Conservation (phyloP, 2,329 filamentous ascomycete species). For the Hymenotorrendiella dingleyae region DNA sequence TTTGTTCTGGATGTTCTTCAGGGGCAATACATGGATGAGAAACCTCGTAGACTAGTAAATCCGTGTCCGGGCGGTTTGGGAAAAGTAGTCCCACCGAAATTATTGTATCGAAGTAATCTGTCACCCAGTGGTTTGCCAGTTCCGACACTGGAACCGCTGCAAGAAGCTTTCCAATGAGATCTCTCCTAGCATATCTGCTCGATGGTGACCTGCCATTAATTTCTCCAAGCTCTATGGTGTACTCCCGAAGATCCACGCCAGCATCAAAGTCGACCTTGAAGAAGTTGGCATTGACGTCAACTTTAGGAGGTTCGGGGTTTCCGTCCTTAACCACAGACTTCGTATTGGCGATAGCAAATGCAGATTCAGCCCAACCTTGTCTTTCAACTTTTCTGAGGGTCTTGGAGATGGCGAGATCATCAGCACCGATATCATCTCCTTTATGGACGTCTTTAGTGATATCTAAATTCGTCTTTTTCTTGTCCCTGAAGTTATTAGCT, state of each 20-base stretch:
- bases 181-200: not conserved
- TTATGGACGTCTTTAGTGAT: not conserved
- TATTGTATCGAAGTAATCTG: not conserved
- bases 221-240: not conserved
- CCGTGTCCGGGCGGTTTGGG: too few species aligned
- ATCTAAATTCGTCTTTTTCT: not conserved
- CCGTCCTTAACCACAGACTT: not conserved
- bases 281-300: conserved; percentile 45
- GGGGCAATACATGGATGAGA: not conserved
- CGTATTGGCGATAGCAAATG: not conserved
- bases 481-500: not conserved
- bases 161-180: not conserved
- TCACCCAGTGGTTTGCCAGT: not conserved
- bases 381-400: not conserved
- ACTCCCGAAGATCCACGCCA: not conserved
- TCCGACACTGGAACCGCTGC: not conserved
- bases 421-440: too few species aligned
- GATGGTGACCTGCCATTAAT: not conserved
- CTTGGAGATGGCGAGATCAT: not conserved
- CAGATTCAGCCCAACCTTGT: not conserved
- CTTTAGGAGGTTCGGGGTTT: not conserved
- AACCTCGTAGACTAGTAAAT: not conserved
- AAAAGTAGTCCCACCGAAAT: too few species aligned
- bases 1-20: not conserved
- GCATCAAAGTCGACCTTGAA: conserved; percentile 2